Base-by-base conservation (phyloP, 768 basidiomycete genomes). In the Cantharellus anzutake region DNA sequence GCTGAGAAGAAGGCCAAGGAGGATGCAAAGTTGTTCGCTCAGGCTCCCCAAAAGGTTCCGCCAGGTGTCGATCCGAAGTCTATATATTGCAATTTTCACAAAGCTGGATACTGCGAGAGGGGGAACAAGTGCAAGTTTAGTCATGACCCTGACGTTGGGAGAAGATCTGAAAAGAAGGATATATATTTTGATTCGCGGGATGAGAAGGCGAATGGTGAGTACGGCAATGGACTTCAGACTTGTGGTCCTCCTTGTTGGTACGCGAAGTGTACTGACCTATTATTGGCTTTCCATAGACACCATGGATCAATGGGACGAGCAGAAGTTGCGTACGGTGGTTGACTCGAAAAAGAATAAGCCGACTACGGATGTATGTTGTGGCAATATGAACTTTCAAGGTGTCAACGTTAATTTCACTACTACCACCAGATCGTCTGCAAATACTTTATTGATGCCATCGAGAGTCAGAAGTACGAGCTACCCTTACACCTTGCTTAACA, bases 251-350 rank as follows among this genome's bases (percentile, higher is more conserved):
- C 35, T 35, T 4, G 29, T 5, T 29, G 20, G 20, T 29, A 29
- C 20, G 20, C 20, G 20, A 29, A 7, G 11, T 37, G 11, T 41
- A 38, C 44, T 63, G 34, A 62, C 51, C 37, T 56, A 37, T 52
- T 41, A 7, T 16, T 50, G 39, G 38, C 38, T 42, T 48, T 14
- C 51, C 41, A 48, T 63, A 92, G 93, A 98, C 72, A 92, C 90
- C 5, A 98, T 98, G 96, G 92, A 96, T 65, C 81, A 75, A 63
- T 99, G 96, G 96, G 91, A 96, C 71, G 87, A 98, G 62, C 91
- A 83, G 67, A 97, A 97, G 72, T 74, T 99, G 60, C 77, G 81
- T 42, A 80, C 73, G n/a, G 96, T 98, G 60, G 89, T 98, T 1
- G 65, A 81, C 16, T 85, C 83, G 5, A 93, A 91, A 71, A 93